Conservation (phyloP, 306 rosid species). For the Vachellia pachyceras region DNA sequence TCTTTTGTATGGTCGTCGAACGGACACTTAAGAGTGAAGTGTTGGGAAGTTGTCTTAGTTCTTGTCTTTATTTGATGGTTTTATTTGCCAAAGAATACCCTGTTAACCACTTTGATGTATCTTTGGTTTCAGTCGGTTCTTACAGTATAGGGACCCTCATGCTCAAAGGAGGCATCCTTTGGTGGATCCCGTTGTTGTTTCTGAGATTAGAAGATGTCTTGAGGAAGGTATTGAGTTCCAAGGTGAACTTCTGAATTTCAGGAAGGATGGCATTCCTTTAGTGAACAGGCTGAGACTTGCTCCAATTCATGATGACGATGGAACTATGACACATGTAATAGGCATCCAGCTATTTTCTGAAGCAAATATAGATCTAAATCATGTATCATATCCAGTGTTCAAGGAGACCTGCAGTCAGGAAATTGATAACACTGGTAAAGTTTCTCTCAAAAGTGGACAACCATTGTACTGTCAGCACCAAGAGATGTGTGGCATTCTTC, state of each 20-base stretch:
- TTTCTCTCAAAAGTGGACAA: conserved; percentile 50
- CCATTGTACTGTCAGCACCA: conserved; percentile 53
- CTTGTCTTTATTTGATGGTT: background rate
- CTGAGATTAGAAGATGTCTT: conserved; percentile 93
- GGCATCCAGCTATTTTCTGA: conserved; percentile 91
- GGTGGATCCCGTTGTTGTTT: conserved; percentile 96
- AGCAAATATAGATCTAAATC: conserved; percentile 79
- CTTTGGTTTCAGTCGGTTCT: conserved; percentile 81
- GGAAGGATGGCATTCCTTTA: conserved; percentile 91
- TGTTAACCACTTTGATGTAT: conserved; percentile 28
- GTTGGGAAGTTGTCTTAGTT: background rate
- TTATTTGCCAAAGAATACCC: background rate
- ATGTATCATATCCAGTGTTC: conserved; percentile 87
- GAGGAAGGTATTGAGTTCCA: conserved; percentile 88
- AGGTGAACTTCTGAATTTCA: conserved; percentile 93
- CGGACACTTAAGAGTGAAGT: background rate
- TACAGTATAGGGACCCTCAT: conserved; percentile 89
- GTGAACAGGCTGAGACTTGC: conserved; percentile 82
- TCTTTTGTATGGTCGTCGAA: background rate
- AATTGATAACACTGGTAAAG: conserved; percentile 49
- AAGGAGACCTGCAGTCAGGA: conserved; percentile 72
- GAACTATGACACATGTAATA: conserved; percentile 82
- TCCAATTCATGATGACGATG: conserved; percentile 87
- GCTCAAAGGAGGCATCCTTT: conserved; percentile 95
- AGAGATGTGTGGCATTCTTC: conserved; percentile 88